phyloP scores from a whole-genome alignment of 2,329 filamentous ascomycete genomes.

The Xylariaceae sp. region DNA sequence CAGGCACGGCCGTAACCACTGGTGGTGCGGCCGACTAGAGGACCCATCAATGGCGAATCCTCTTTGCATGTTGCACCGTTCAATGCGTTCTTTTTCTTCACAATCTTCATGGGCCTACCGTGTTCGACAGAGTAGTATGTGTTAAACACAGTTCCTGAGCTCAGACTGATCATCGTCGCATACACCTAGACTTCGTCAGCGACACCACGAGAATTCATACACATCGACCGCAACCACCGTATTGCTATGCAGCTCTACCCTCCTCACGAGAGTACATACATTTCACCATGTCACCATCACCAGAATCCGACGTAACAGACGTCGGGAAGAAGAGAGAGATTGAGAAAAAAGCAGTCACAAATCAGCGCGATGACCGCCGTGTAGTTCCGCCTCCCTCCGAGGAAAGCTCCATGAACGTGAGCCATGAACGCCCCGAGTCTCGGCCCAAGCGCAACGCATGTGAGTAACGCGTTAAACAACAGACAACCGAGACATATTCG shows the following conservation, averaged over 20 bases:
- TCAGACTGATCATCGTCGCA: neutral
- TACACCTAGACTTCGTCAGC: neutral
- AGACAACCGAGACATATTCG: neutral
- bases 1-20: too few species aligned
- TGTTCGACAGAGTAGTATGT: too few species aligned
- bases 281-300: conserved; percentile 19
- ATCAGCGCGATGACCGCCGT: neutral
- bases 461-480: conserved; percentile 24
- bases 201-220: neutral
- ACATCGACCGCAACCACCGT: neutral
- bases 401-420: conserved; percentile 17
- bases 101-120: too few species aligned
- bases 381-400: conserved; percentile 32
- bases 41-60: neutral
- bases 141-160: neutral
- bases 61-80: neutral
- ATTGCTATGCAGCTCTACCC: neutral
- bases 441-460: conserved; percentile 37
- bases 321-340: conserved; percentile 40
- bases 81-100: too few species aligned
- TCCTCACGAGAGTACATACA: neutral
- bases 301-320: conserved; percentile 33
- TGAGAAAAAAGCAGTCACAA: too few species aligned
- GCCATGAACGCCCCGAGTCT: conserved; percentile 10
- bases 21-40: neutral